These are phyloP conservation scores for Trametes gibbosa DNA, from an alignment of 768 basidiomycete species.

Conservation along the genomic window DNA sequence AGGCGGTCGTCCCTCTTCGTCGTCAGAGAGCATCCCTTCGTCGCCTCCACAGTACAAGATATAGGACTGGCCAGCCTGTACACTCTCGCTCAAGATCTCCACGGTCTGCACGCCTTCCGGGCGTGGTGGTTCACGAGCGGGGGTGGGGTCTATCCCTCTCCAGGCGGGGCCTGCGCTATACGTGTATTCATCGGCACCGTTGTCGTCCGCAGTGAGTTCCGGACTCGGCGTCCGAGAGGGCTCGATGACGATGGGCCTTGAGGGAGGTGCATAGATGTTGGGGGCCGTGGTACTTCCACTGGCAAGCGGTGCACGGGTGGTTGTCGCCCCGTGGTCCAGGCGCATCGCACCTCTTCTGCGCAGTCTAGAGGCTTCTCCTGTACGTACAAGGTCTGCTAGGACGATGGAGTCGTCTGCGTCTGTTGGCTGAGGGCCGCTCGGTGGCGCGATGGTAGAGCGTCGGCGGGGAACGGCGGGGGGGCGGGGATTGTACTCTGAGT, in stretches of 20 bases:
- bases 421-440: constrained; percentile 27
- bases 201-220: constrained; percentile 8
- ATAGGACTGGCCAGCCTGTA: constrained; percentile 18
- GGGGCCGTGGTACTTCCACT: constrained; percentile 1
- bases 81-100: constrained; percentile 16
- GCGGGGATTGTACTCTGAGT: constrained; percentile 22
- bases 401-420: constrained; percentile 69
- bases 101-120: constrained; percentile 18
- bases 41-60: constrained; percentile 21
- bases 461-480: constrained; percentile 23
- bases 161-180: constrained; percentile 18
- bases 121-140: not conserved
- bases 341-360: constrained; percentile 74
- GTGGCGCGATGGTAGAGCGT: constrained; percentile 20
- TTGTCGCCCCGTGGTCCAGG: constrained; percentile 42
- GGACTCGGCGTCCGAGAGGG: constrained; percentile 14
- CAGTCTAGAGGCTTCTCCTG: constrained; percentile 70
- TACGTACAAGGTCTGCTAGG: constrained; percentile 70
- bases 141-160: constrained; percentile 15
- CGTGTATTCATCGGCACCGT: constrained; percentile 21
- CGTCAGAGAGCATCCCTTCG: constrained; percentile 5
- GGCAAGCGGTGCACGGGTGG: constrained; percentile 17
- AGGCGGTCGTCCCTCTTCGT: constrained; percentile 15
- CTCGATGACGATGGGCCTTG: constrained; percentile 16
- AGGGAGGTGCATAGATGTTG: constrained; percentile 6